Conservation (phyloP, 164 flowering plant species). For the Protea cynaroides region DNA sequence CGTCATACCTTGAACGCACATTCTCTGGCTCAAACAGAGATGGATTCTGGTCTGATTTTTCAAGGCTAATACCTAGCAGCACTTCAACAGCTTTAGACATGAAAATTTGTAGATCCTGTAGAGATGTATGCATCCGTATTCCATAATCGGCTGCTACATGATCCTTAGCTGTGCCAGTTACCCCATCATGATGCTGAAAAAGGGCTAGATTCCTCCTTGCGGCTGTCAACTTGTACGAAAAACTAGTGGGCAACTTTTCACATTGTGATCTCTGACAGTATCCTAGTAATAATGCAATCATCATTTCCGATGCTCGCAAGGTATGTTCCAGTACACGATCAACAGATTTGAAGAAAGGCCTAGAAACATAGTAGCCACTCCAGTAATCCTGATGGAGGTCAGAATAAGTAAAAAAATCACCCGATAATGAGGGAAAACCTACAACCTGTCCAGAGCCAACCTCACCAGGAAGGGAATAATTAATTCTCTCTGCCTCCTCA, state of each 20-base stretch:
- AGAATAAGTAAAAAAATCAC: slow-evolving; percentile 97
- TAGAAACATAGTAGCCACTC: slow-evolving; percentile 99
- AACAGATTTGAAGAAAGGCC: slow-evolving; percentile 97
- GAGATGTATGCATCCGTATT: slow-evolving; percentile 79
- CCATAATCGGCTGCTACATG: slow-evolving; percentile 96
- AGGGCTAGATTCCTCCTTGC: slow-evolving; percentile 95
- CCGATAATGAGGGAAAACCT: slow-evolving; percentile 91
- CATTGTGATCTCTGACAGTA: slow-evolving; percentile 71
- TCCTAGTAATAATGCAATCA: slow-evolving; percentile 71
- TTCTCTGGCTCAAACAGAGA: slow-evolving; percentile 72
- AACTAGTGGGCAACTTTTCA: slow-evolving; percentile 73
- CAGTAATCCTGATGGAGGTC: slow-evolving; percentile 93
- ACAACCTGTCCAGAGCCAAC: slow-evolving; percentile 68
- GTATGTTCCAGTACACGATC: slow-evolving; percentile 94
- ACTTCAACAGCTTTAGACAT: slow-evolving; percentile 92
- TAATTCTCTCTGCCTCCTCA: slow-evolving; percentile 82
- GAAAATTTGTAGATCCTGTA: slow-evolving; percentile 85
- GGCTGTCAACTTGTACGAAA: slow-evolving; percentile 83
- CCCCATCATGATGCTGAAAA: slow-evolving; percentile 99
- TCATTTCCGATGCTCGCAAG: slow-evolving; percentile 80
- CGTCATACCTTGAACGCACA: slow-evolving; percentile 76
- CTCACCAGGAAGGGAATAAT: slow-evolving; percentile 77
- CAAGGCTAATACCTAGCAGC: slow-evolving; percentile 65
- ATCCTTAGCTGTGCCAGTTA: slow-evolving; percentile 95
- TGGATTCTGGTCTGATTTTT: slow-evolving; percentile 57